phyloP scores from a whole-genome alignment of 805 yeast genomes.

The Sugiyamaella mastotermitis region DNA sequence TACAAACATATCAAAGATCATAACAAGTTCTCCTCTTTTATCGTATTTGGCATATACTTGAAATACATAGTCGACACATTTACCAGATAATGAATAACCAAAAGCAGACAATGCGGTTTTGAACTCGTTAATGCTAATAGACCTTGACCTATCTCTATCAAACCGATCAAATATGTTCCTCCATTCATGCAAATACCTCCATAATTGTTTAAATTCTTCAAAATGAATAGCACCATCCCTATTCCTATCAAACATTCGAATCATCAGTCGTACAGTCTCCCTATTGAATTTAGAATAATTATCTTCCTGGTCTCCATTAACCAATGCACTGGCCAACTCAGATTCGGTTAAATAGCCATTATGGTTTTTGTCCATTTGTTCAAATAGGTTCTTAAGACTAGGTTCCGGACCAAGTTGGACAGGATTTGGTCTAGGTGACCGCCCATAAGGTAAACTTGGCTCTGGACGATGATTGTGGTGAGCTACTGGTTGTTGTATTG shows the following conservation, averaged over 20 bases:
- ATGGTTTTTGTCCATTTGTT: constrained; percentile 37
- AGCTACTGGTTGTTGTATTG: no score
- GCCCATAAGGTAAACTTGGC: neutral
- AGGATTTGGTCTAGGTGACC: neutral
- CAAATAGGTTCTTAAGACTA: constrained; percentile 21
- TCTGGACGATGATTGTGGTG: no score
- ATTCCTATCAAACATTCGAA: constrained; percentile 53
- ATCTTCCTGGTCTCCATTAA: constrained; percentile 56
- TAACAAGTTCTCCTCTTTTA: constrained; percentile 27
- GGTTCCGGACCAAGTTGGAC: no score
- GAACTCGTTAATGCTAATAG: constrained; percentile 61
- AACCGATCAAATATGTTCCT: constrained; percentile 56
- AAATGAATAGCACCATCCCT: constrained; percentile 41
- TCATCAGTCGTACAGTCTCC: constrained; percentile 56
- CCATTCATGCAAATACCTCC: constrained; percentile 67
- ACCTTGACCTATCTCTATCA: constrained; percentile 53
- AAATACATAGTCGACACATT: constrained; percentile 52
- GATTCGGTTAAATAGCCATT: constrained; percentile 50
- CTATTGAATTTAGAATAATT: constrained; percentile 51
- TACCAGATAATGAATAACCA: constrained; percentile 56
- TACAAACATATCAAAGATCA: constrained; percentile 77
- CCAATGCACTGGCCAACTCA: constrained; percentile 53
- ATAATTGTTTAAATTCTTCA: constrained; percentile 57
- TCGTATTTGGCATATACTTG: constrained; percentile 43
- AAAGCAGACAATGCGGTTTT: constrained; percentile 55